Percentiles rank a stretch among this genome's conserved stretches.
Evolutionary conservation across 305 asterid genomes (phyloP).

Genomic region (Rubia peregrina): DNA sequence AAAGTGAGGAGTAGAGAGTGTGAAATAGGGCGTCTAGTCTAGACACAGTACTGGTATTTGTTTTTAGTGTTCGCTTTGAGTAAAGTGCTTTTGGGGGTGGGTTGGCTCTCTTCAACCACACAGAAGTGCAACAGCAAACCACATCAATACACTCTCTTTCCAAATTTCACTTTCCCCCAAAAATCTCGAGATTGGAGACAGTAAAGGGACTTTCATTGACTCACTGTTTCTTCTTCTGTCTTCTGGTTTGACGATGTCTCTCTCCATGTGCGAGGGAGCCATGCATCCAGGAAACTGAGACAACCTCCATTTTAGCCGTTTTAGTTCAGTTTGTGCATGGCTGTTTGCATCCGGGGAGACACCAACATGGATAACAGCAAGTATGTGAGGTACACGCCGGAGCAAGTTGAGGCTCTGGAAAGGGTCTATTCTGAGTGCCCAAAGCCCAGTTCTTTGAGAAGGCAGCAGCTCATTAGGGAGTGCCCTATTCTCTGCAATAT

Average conservation of each 20-base stretch:
- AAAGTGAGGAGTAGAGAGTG: too few relatives aligned
- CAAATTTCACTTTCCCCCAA: slow-evolving; percentile 21
- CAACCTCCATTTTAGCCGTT: not conserved
- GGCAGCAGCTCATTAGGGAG: slow-evolving; percentile 90
- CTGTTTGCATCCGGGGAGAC: slow-evolving; percentile 50
- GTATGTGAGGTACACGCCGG: slow-evolving; percentile 94
- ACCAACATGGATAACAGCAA: slow-evolving; percentile 78
- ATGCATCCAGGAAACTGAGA: slow-evolving; percentile 20
- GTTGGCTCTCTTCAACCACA: slow-evolving; percentile 2
- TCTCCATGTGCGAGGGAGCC: slow-evolving; percentile 35
- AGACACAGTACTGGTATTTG: too few relatives aligned
- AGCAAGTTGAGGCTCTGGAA: slow-evolving; percentile 95
- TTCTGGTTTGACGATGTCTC: slow-evolving; percentile 17
- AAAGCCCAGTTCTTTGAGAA: slow-evolving; percentile 80
- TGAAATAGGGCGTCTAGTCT: too few relatives aligned
- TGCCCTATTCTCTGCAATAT: slow-evolving; percentile 82
- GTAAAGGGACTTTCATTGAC: slow-evolving; percentile 16
- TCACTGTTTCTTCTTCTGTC: not conserved
- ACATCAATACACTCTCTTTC: slow-evolving; percentile 19
- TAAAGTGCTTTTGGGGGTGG: not conserved
- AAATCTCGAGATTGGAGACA: slow-evolving; percentile 26
- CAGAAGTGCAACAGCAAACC: not conserved
- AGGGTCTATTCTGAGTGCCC: slow-evolving; percentile 89
- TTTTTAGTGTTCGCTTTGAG: not conserved
- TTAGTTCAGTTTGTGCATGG: slow-evolving; percentile 25